Base-by-base conservation (phyloP, 2,329 filamentous ascomycete species). In the Lasiodiplodia sp. region DNA sequence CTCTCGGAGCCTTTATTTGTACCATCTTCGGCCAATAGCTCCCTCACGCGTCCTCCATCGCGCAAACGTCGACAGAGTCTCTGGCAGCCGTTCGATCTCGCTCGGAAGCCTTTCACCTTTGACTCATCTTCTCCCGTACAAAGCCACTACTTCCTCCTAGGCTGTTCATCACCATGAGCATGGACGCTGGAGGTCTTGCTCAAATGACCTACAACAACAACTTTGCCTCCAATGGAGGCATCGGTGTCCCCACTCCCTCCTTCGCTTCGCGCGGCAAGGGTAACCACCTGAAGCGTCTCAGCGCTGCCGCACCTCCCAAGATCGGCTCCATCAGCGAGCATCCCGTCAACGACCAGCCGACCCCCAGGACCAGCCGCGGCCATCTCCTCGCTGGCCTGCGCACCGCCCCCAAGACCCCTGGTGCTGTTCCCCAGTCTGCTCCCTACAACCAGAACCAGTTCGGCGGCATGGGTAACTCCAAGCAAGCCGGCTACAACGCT, bases 141-240 rank as follows among this genome's bases (percentile, higher is more conserved):
- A 71, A 56, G 58, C 67, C 65, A 71, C 72, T 37, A 71, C 44
- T 76, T 73, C 72, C 73, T 71, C 73, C 74, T 75, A 76, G 72
- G 67, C 74, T 75, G 75, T 75, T 71, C 75, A 67, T 63, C 53
- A 70, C 44, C 52, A 69, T 83, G 84, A 86, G 84, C 82, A 91
- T 96, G 91, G 92, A 97, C 95, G 91, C 95, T 89, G 95, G 95
- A 88, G 93, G 94, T 96, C 93, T 97, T 86, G 91, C 94, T 96
- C 94, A 96, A 88, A 98, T 98, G 95, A 92, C 93, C 85, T 95
- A 93, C 86, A 92, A 90, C 86, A 68, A 68, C 66, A 88, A 90
- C 78, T 78, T 78, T 72, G 77, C 91, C 80, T 85, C 88, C 78
- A 88, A 88, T 75, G 79, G 76, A 81, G 90, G 89, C 75, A 86